A percentile compares a stretch with the other conserved stretches of the same genome.
These are phyloP conservation scores for Heliosperma pusillum DNA, from an alignment of 148 eudicot genomes.

Conservation along the genomic window DNA sequence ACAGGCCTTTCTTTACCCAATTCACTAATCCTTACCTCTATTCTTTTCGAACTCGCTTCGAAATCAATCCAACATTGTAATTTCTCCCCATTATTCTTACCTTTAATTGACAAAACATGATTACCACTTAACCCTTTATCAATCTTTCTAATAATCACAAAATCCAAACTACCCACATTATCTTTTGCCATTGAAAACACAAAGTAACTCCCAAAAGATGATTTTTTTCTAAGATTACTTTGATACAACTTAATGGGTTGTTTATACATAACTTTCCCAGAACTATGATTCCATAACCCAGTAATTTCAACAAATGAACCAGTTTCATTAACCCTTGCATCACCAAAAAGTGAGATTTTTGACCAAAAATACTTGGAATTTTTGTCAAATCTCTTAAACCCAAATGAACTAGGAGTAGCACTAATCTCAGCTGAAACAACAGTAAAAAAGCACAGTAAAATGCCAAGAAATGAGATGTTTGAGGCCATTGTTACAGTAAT, in stretches of 20 bases:
- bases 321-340: conserved; percentile 43
- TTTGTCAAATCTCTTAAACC: conserved; percentile 42
- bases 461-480: conserved; percentile 19
- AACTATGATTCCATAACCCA: conserved; percentile 41
- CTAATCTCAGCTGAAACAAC: conserved; percentile 26
- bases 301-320: conserved; percentile 46
- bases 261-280: conserved; percentile 63
- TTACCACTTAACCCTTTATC: conserved; percentile 44
- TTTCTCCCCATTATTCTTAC: conserved; percentile 46
- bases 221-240: conserved; percentile 29
- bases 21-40: conserved; percentile 58
- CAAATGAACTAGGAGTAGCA: conserved; percentile 41
- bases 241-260: conserved; percentile 48
- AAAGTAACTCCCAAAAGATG: conserved; percentile 66
- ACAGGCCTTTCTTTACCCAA: conserved; percentile 40
- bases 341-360: conserved; percentile 50
- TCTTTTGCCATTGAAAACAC: conserved; percentile 54
- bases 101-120: conserved; percentile 64
- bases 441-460: conserved; percentile 31
- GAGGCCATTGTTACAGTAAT: neutral
- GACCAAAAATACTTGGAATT: conserved; percentile 45
- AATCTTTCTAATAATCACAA: conserved; percentile 56
- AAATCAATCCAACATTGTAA: conserved; percentile 86
- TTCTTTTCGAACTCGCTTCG: conserved; percentile 53
- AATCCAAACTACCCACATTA: conserved; percentile 61